phyloP scores from a whole-genome alignment of 75 land plant species.

The Chamaecyparis obtusa region DNA sequence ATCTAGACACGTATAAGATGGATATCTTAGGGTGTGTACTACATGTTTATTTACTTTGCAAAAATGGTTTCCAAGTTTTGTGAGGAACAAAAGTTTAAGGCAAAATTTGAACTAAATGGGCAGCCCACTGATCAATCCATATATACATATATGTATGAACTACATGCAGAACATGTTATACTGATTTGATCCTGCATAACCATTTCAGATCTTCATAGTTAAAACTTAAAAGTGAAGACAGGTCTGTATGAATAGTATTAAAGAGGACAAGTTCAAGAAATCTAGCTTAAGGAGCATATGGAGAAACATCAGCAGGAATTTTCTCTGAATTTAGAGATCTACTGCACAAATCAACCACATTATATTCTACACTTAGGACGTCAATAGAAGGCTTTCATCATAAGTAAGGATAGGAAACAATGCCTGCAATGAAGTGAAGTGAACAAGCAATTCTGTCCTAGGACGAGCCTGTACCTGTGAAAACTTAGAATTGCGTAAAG shows the following conservation, averaged over 20 bases:
- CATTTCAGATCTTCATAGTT: background rate
- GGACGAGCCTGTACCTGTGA: conserved; percentile 42
- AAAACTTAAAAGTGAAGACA: background rate
- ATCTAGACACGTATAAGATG: background rate
- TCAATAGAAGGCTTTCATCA: background rate
- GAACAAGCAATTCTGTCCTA: background rate
- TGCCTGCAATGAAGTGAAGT: background rate
- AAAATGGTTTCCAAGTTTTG: background rate
- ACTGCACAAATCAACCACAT: background rate
- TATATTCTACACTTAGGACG: background rate
- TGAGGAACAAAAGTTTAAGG: no score
- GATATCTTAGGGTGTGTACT: background rate
- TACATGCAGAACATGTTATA: no score
- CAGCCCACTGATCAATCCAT: no score
- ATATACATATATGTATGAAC: background rate
- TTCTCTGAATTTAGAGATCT: background rate
- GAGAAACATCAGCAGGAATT: no score
- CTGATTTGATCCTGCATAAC: background rate
- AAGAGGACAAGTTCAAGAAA: background rate
- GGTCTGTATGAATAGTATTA: background rate
- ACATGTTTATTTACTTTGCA: background rate
- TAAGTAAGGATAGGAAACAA: background rate
- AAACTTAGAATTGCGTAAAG: conserved; percentile 62
- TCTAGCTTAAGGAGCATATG: background rate
- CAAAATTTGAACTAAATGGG: background rate